Base-by-base conservation (phyloP, 768 basidiomycete species). In the Lactarius evosmus region DNA sequence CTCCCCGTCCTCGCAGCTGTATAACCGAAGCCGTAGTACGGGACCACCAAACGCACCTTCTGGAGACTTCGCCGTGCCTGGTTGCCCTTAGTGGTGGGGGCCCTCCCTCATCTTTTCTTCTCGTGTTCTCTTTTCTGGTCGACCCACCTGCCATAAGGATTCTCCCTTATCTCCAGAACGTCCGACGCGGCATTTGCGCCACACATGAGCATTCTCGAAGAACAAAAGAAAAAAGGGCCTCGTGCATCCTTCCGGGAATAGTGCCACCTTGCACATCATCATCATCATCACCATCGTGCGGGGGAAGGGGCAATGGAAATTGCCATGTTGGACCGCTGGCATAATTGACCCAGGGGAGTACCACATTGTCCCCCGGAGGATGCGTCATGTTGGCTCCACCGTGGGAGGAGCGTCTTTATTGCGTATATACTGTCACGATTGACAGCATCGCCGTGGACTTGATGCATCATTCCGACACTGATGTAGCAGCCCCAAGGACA, bases 371-470 rank as follows among this genome's bases (percentile, higher is more conserved):
- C 51, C 29, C 17, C 25, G 12, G 4, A 8, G 30, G 17, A 32
- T n/a, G 51, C 51, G 51, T 32, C 30, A 32, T 29, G 51, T 52
- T 7, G 12, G 19, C 52, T n/a, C 49, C 32, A 59, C 58, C 49
- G 44, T 55, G 54, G 34, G 44, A 46, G 40, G 33, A 38, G 19
- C 54, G 27, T 44, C 30, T 30, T 32, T 40, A 56, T 62, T 46
- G 44, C 17, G 32, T 29, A 46, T 22, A 16, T 34, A 11, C 41
- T 59, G 41, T 59, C 62, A 49, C 41, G 52, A 59, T 59, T 63
- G 57, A 63, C 57, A 63, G 62, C 62, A 54, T 59, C 57, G 41
- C 62, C 62, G 62, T 46, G 57, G 62, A 63, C 57, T 58, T 63
- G 41, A 59, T 44, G 40, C 34, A 53, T 63, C 38, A 29, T 56